Conservation (phyloP, 108 stramenopile species). For the Seminavis robusta region DNA sequence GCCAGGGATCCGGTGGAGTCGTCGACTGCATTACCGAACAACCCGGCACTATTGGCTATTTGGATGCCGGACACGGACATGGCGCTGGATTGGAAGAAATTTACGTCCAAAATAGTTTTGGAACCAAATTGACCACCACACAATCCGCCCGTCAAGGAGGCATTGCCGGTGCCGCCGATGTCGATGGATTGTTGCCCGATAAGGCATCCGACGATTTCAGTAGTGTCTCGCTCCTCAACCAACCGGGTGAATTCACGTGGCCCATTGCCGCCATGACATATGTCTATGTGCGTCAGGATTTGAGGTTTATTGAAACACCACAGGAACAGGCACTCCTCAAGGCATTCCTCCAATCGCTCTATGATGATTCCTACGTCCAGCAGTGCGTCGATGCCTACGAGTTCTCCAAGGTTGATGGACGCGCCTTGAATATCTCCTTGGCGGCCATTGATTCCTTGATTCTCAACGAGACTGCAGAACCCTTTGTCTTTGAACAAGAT, state of each 20-base stretch:
- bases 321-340: slow-evolving; percentile 36
- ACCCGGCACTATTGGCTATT: slow-evolving; percentile 76
- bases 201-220: slow-evolving; percentile 56
- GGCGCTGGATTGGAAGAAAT: slow-evolving; percentile 67
- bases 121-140: slow-evolving; percentile 45
- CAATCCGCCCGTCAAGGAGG: slow-evolving; percentile 55
- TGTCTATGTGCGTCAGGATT: slow-evolving; percentile 72
- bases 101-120: slow-evolving; percentile 58
- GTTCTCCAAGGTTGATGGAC: too few relatives aligned
- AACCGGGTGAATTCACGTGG: slow-evolving; percentile 61
- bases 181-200: slow-evolving; percentile 33
- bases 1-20: slow-evolving; percentile 74
- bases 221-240: slow-evolving; percentile 40
- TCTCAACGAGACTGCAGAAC: too few relatives aligned
- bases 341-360: slow-evolving; percentile 51
- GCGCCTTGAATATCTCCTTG: too few relatives aligned
- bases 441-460: too few relatives aligned
- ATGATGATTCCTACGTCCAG: slow-evolving; percentile 27
- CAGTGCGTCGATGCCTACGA: slow-evolving; percentile 32
- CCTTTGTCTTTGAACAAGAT: too few relatives aligned
- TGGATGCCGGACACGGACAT: slow-evolving; percentile 80
- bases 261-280: slow-evolving; percentile 82
- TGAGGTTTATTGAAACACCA: slow-evolving; percentile 33
- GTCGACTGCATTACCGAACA: slow-evolving; percentile 53
- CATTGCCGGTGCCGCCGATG: slow-evolving; percentile 45